Percentiles rank a stretch among this genome's conserved stretches.
Evolutionary conservation across 2,329 filamentous ascomycete species (phyloP).

Genomic region (Fusarium sp.): DNA sequence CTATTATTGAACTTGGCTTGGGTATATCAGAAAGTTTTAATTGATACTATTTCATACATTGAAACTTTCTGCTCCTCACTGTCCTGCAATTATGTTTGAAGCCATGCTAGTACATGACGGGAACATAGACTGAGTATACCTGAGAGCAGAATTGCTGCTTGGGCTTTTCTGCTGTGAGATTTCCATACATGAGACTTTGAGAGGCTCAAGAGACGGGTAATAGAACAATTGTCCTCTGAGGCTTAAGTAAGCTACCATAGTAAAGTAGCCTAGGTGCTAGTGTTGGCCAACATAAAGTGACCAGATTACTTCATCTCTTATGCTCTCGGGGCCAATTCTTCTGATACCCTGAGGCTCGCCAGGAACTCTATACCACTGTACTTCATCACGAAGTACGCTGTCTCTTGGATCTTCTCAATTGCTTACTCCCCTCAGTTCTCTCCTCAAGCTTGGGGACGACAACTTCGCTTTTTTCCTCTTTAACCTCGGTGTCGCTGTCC

Average conservation of each 20-base stretch:
- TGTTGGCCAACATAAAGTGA: not conserved
- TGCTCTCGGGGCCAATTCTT: not conserved
- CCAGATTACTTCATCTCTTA: not conserved
- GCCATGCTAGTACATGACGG: not conserved
- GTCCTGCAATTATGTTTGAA: not conserved
- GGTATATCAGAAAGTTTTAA: not conserved
- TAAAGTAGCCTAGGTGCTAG: not conserved
- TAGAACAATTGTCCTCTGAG: no score
- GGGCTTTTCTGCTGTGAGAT: not conserved
- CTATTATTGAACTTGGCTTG: not conserved
- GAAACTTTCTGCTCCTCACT: not conserved
- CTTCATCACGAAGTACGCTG: constrained; percentile 37
- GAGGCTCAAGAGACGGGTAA: no score
- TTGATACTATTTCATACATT: not conserved
- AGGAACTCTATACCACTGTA: not conserved
- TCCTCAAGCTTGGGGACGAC: constrained; percentile 26
- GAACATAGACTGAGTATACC: not conserved
- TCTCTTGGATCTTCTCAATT: constrained; percentile 44
- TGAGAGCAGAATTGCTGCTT: not conserved
- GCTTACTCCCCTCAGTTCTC: constrained; percentile 16
- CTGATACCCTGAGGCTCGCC: not conserved
- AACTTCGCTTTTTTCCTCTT: constrained; percentile 31
- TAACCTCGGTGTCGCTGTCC: constrained; percentile 28
- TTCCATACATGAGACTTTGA: not conserved
- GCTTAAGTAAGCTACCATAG: not conserved